Evolutionary conservation across 2,329 filamentous ascomycete genomes (phyloP).

Genomic region (Mariannaea elegans): DNA sequence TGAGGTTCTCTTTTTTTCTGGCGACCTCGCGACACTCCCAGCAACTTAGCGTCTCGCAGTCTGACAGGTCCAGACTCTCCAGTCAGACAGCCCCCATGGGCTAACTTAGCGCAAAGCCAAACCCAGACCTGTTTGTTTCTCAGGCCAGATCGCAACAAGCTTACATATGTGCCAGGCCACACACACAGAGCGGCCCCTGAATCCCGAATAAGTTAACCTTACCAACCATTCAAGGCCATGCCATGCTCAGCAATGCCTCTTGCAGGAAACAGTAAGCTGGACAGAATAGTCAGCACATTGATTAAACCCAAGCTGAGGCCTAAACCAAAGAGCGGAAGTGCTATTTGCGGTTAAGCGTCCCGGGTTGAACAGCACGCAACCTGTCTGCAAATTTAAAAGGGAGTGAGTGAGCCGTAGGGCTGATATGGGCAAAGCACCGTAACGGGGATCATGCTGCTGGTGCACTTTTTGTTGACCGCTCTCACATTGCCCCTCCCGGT

Average conservation of each 20-base stretch:
- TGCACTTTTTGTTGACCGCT: conserved; percentile 29
- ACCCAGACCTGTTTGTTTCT: background rate
- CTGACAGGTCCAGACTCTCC: conserved; percentile 13
- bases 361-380: conserved; percentile 7
- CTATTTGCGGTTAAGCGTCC: background rate
- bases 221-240: background rate
- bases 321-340: background rate
- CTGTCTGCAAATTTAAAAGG: background rate
- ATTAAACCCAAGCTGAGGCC: background rate
- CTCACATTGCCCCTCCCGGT: conserved; percentile 24
- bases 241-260: background rate
- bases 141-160: conserved; percentile 19
- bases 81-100: conserved; percentile 7
- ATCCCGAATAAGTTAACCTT: background rate
- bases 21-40: too few relatives aligned
- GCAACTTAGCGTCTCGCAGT: background rate
- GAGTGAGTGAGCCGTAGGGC: conserved; percentile 33
- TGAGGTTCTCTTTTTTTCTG: too few relatives aligned
- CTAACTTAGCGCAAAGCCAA: conserved; percentile 4
- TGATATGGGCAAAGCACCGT: conserved; percentile 22
- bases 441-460: conserved; percentile 21
- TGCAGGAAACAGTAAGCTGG: background rate
- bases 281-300: conserved; percentile 5
- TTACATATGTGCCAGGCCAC: background rate
- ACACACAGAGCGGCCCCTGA: background rate